Conservation (phyloP, 2,329 filamentous ascomycete species). For the Helotiales sp. region DNA sequence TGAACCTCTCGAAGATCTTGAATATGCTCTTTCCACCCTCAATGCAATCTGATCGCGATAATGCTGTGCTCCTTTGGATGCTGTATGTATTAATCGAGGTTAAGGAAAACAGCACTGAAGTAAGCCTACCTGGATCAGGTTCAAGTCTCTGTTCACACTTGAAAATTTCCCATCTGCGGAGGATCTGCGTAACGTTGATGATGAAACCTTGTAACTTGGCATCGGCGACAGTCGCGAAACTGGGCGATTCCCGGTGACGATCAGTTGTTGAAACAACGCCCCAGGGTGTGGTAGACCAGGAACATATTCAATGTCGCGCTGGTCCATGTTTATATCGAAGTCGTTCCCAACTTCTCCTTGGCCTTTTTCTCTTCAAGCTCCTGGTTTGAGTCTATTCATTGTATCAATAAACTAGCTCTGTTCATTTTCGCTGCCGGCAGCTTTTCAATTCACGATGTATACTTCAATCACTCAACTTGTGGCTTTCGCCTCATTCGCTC, state of each 20-base stretch:
- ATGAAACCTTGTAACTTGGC: not conserved
- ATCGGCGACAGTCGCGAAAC: not conserved
- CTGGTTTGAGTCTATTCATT: not conserved
- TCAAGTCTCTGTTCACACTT: not conserved
- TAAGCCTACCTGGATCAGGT: not conserved
- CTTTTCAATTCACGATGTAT: not conserved
- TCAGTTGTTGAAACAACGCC: not conserved
- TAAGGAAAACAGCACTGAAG: no score
- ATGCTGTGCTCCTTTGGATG: not conserved
- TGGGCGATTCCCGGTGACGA: not conserved
- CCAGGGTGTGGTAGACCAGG: not conserved
- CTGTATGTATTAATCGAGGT: no score
- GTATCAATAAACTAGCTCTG: not conserved
- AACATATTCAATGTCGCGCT: not conserved
- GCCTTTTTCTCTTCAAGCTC: not conserved
- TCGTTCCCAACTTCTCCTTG: not conserved
- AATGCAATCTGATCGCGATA: not conserved
- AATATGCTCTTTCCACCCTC: not conserved
- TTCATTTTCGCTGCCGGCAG: not conserved
- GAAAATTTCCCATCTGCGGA: not conserved
- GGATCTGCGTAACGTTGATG: not conserved
- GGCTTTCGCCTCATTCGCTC: not conserved
- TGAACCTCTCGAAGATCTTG: not conserved
- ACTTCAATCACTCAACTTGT: not conserved
- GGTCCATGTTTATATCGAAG: no score